Evolutionary conservation across 2,329 filamentous ascomycete species (phyloP), one percentile per base, ranked within the genome.

Genomic region (Fusarium torulosum): DNA sequence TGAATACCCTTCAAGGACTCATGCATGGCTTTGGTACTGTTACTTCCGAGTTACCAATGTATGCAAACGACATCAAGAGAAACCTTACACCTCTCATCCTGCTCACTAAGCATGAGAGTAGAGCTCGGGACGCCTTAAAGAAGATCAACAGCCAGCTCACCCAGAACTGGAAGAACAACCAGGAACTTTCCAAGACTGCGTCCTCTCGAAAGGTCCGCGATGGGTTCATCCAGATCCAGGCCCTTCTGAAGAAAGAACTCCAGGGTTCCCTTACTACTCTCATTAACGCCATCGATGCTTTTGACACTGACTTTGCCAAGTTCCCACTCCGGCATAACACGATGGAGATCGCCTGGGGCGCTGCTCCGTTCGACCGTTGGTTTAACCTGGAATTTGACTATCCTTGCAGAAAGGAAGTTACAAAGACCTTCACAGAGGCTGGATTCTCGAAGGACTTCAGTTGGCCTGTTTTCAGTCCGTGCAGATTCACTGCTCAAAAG

Each of bases 351-450:
- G 29, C 41, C 7, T 67, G 35, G 14, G 63, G 64, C 10, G n/a
- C 64, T 8, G 52, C 49, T 17, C 20, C 64, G 0, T 63, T 43
- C 46, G 58, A 66, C 13, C 63, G 64, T 3, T 67, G 63, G 64
- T 35, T 59, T 1, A 61, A 67, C 7, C 45, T 67, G 27, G 47
- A 66, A 15, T 69, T 69, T 21, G 60, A 66, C 14, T 69, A 69
- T 17, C 65, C 66, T 5, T 69, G 65, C 40, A 44, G 49, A 25
- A 53, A 54, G 11, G 38, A 50, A 11, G 59, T 42, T 7, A 55
- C 53, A 15, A 23, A 69, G 25, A 63, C 65, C 2, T 69, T 58
- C 27, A 66, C 60, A 0, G 56, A 56, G 10, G 53, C 33, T 4
- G 52, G 41, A 1, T 69, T 53, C 17, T 61, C 55, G 2, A 29